These are phyloP conservation scores for Hemisphaericaspora subhashii DNA, from an alignment of 1,139 yeast species.

Conservation along the genomic window DNA sequence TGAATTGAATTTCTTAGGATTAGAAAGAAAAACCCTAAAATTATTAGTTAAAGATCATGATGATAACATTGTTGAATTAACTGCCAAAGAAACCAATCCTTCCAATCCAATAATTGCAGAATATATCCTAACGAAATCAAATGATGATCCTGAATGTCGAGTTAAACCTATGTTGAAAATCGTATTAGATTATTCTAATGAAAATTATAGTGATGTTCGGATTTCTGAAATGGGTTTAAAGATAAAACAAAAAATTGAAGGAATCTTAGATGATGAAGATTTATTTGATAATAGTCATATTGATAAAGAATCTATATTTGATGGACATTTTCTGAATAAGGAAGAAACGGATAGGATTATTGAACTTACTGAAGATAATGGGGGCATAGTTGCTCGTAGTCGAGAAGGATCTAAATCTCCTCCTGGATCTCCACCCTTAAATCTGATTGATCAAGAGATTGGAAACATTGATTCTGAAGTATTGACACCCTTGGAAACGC, in stretches of 20 bases:
- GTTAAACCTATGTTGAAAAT: constrained; percentile 42
- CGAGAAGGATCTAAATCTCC: constrained; percentile 16
- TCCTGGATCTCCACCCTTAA: constrained; percentile 10
- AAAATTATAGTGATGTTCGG: constrained; percentile 36
- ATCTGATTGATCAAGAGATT: background rate
- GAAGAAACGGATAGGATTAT: constrained; percentile 15
- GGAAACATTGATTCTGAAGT: constrained; percentile 8
- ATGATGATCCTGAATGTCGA: constrained; percentile 16
- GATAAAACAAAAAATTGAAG: constrained; percentile 33
- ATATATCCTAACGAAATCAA: constrained; percentile 38
- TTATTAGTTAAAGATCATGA: constrained; percentile 36
- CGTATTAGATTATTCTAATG: constrained; percentile 33
- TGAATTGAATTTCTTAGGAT: constrained; percentile 56
- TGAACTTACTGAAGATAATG: constrained; percentile 19
- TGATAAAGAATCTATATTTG: constrained; percentile 5
- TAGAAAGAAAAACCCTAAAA: constrained; percentile 49
- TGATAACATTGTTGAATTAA: constrained; percentile 30
- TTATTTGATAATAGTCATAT: constrained; percentile 6
- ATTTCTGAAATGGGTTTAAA: constrained; percentile 33
- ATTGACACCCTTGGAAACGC: constrained; percentile 4
- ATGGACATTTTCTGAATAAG: constrained; percentile 2
- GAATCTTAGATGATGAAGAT: constrained; percentile 23
- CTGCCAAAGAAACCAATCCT: constrained; percentile 34
- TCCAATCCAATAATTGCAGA: constrained; percentile 45
- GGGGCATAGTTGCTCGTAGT: constrained; percentile 14